phyloP scores from a whole-genome alignment of 345 rosid species.

The Anastatica hierochuntica region DNA sequence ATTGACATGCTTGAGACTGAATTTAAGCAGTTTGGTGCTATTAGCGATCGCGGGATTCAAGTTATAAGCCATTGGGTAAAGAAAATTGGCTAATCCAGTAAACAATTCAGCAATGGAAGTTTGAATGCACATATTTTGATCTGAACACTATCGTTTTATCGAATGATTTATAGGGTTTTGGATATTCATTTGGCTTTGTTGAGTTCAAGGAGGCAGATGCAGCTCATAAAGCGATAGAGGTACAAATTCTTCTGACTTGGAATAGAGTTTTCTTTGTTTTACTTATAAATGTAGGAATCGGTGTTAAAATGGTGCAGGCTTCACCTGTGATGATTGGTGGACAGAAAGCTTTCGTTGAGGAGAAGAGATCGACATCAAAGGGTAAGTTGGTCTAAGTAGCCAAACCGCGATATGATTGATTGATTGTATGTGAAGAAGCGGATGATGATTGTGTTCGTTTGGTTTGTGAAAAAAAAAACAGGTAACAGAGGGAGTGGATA shows the following conservation, averaged over 20 bases:
- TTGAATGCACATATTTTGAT: not conserved
- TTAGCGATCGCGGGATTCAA: slow-evolving; percentile 45
- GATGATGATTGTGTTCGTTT: not conserved
- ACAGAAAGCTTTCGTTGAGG: slow-evolving; percentile 59
- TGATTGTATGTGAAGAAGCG: not conserved
- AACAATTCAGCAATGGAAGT: not conserved
- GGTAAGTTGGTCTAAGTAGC: slow-evolving; percentile 10
- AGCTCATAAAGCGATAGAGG: slow-evolving; percentile 83
- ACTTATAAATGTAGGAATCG: not conserved
- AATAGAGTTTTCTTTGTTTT: not conserved
- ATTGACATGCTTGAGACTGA: slow-evolving; percentile 52
- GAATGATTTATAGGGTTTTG: slow-evolving; percentile 41
- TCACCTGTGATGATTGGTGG: slow-evolving; percentile 68
- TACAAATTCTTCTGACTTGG: slow-evolving; percentile 3
- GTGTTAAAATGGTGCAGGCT: slow-evolving; percentile 38
- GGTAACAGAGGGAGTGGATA: slow-evolving; percentile 14
- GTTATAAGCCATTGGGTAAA: slow-evolving; percentile 10
- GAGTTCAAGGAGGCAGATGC: slow-evolving; percentile 71
- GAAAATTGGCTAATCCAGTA: not conserved
- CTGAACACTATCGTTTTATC: not conserved
- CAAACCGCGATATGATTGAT: not conserved
- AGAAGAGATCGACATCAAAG: slow-evolving; percentile 29
- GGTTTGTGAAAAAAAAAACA: too few relatives aligned
- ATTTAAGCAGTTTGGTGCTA: slow-evolving; percentile 76
- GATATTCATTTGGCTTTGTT: slow-evolving; percentile 67